Conservation (phyloP, 306 rosid species). For the Trifolium dubium region DNA sequence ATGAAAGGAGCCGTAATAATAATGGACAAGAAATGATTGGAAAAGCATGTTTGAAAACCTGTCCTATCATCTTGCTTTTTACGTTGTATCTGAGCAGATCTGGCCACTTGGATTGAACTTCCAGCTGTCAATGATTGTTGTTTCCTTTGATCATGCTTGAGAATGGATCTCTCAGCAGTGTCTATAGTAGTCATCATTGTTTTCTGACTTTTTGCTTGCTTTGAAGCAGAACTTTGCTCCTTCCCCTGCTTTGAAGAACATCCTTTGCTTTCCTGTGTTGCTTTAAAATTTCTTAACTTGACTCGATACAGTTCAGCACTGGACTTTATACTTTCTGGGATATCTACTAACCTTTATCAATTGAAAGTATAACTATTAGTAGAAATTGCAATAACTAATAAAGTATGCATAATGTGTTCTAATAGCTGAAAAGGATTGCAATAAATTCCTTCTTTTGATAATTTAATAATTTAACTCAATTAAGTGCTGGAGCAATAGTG, state of each 20-base stretch:
- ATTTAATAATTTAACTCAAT: background rate
- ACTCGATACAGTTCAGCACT: background rate
- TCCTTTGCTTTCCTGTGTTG: background rate
- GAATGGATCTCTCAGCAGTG: background rate
- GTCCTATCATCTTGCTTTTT: background rate
- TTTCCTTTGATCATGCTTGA: background rate
- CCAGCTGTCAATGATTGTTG: constrained; percentile 2
- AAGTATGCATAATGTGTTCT: background rate
- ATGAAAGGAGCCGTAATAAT: constrained; percentile 42
- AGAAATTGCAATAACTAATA: background rate
- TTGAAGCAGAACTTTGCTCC: constrained; percentile 11
- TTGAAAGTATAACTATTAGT: background rate
- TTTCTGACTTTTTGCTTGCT: background rate
- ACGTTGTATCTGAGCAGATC: background rate
- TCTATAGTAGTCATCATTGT: background rate
- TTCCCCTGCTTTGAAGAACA: background rate
- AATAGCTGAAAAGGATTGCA: constrained; percentile 3
- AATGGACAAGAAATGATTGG: constrained; percentile 55
- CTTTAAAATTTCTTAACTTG: background rate
- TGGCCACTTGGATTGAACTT: background rate
- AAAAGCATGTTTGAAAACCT: constrained; percentile 44
- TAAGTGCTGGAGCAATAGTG: background rate
- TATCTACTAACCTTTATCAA: constrained; percentile 4
- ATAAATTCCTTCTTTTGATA: background rate
- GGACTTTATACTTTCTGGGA: background rate